phyloP scores from a whole-genome alignment of 805 yeast genomes.

The Ogataea populi-albae region DNA sequence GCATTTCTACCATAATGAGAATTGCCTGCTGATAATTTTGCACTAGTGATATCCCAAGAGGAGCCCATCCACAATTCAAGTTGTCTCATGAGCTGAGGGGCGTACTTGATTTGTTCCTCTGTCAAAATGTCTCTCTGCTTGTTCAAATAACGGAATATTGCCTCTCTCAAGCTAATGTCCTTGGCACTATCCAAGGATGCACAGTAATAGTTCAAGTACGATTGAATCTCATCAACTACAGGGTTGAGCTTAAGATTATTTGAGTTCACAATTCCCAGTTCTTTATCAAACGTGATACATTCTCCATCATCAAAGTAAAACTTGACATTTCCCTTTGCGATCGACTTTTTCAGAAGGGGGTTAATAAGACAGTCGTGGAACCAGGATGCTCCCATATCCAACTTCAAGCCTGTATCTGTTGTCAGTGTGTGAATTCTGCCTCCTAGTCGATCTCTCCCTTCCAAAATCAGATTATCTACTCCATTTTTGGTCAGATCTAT shows the following conservation, averaged over 20 bases:
- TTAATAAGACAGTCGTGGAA: conserved; percentile 48
- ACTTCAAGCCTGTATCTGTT: conserved; percentile 23
- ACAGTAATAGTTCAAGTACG: conserved; percentile 33
- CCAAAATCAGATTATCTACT: conserved; percentile 40
- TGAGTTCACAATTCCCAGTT: conserved; percentile 22
- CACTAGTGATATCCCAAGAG: conserved; percentile 31
- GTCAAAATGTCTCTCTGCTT: conserved; percentile 19
- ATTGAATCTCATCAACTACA: no score
- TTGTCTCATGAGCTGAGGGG: conserved; percentile 28
- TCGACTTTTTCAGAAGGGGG: conserved; percentile 34
- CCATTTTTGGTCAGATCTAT: conserved; percentile 32
- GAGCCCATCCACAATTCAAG: conserved; percentile 30
- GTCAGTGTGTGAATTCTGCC: conserved; percentile 40
- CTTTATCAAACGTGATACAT: conserved; percentile 27
- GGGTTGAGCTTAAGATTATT: no score
- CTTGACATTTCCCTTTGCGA: conserved; percentile 22
- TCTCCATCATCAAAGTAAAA: conserved; percentile 35
- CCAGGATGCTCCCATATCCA: conserved; percentile 56
- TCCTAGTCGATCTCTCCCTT: conserved; percentile 46
- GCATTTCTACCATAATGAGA: conserved; percentile 34
- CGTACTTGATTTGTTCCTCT: conserved; percentile 26
- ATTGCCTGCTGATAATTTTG: conserved; percentile 23
- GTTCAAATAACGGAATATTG: conserved; percentile 23
- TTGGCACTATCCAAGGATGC: conserved; percentile 29
- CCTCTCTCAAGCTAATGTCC: conserved; percentile 25